Base-by-base conservation (phyloP, 2,329 filamentous ascomycete species). In the Calonectria ilicicola region DNA sequence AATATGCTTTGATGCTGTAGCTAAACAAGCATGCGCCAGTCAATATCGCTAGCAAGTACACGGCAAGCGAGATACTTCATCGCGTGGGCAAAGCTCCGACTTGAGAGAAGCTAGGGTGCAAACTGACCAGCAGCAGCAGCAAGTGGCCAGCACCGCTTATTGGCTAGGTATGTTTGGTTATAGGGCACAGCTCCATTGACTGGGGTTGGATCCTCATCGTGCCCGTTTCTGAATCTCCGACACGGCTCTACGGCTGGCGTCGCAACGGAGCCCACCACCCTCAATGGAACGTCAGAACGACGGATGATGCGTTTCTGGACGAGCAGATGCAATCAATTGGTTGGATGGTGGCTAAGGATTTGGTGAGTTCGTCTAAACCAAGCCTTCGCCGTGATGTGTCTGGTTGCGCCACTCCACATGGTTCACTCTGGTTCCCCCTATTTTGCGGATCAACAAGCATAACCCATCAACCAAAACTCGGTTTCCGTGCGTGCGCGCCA, bases 341-440 rank as follows among this genome's bases (percentile, higher is more conserved):
- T 49, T 69, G 73, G 67, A 56, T 66, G 65, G 58, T 65, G 60
- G 64, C 53, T 47, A 26, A 53, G 32, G 49, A 29, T 65, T 67
- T 58, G 56, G 56, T 51, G 70, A 69, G 69, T 63, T 74, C 69
- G 71, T 67, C 66, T 56, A 72, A 73, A 70, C 69, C 68, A 67
- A 73, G 65, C 70, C 72, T 74, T 72, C 65, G 66, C 70, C 51
- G 63, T 77, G 47, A 53, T 68, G 69, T 44, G 72, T 75, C 67
- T 66, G 70, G 65, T 72, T 73, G 75, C 49, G 70, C 73, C 72
- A 62, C 74, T 73, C 76, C 76, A 72, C 69, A 60, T 60, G 63
- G 53, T 70, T 74, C 38, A 65, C 60, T 53, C 66, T 35, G 32
- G 29, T 38, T 27, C 40, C 76, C 77, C 76, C 74, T 74, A 68